phyloP scores from a whole-genome alignment of 2,329 filamentous ascomycete species.

The Aspergillus tanneri region DNA sequence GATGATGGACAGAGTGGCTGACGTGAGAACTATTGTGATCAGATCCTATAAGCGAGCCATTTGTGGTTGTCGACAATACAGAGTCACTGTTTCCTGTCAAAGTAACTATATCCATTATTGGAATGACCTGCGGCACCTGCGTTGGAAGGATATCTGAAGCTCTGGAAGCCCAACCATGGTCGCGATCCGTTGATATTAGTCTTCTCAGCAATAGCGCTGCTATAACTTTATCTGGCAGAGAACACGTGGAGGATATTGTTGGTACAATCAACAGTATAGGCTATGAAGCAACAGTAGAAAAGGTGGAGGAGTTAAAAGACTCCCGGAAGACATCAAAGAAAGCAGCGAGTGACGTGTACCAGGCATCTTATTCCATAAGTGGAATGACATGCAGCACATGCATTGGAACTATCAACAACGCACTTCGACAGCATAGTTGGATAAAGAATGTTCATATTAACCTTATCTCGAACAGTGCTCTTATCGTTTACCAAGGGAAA shows the following conservation, averaged over 20 bases:
- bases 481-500: constrained; percentile 49
- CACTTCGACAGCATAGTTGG: constrained; percentile 47
- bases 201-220: constrained; percentile 13
- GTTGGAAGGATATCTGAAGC: constrained; percentile 9
- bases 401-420: constrained; percentile 49
- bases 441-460: constrained; percentile 52
- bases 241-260: constrained; percentile 12
- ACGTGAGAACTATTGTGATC: no score
- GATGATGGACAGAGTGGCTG: no score
- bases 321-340: not conserved
- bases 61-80: no score
- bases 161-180: constrained; percentile 9
- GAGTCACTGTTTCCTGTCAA: no score
- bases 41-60: no score
- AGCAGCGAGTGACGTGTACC: not conserved
- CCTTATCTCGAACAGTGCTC: constrained; percentile 52
- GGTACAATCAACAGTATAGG: constrained; percentile 9
- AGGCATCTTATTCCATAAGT: constrained; percentile 41
- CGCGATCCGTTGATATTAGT: constrained; percentile 10
- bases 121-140: constrained; percentile 11
- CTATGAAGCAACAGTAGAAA: not conserved
- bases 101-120: constrained; percentile 9
- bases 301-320: not conserved
- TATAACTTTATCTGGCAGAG: constrained; percentile 10
- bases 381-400: constrained; percentile 62